Conservation (phyloP, 768 basidiomycete species). For the Naganishia onofrii region DNA sequence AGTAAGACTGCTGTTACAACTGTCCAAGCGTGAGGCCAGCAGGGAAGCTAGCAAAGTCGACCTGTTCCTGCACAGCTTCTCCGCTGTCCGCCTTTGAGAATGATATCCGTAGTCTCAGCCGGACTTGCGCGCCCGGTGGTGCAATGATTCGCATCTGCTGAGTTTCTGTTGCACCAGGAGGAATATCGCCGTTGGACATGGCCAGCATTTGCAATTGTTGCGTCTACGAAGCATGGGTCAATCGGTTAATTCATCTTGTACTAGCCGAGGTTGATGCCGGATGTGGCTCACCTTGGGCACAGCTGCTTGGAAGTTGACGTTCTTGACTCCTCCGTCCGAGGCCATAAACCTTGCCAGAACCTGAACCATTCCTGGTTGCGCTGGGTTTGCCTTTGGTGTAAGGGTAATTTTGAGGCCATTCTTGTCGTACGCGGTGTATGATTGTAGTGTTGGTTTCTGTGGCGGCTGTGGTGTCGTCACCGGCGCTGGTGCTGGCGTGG, state of each 20-base stretch:
- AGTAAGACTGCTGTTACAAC: neutral
- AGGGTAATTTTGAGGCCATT: slow-evolving; percentile 83
- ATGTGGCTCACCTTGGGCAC: slow-evolving; percentile 73
- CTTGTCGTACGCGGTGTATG: slow-evolving; percentile 88
- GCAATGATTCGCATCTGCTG: slow-evolving; percentile 93
- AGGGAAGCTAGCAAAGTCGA: slow-evolving; percentile 90
- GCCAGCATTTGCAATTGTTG: slow-evolving; percentile 97
- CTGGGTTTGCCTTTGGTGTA: slow-evolving; percentile 76
- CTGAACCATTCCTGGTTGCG: slow-evolving; percentile 83
- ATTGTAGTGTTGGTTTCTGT: slow-evolving; percentile 57
- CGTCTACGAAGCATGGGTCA: slow-evolving; percentile 59
- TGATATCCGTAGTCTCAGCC: slow-evolving; percentile 79
- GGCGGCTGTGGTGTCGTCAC: slow-evolving; percentile 11
- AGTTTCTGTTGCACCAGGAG: slow-evolving; percentile 76
- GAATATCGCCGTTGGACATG: slow-evolving; percentile 81
- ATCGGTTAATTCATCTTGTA: neutral
- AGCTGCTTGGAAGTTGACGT: slow-evolving; percentile 91
- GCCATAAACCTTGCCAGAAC: slow-evolving; percentile 84
- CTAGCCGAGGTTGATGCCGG: neutral
- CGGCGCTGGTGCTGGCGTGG: slow-evolving; percentile 15
- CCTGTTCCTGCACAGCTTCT: slow-evolving; percentile 77
- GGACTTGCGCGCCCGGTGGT: slow-evolving; percentile 74
- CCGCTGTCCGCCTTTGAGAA: slow-evolving; percentile 63
- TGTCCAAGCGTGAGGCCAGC: slow-evolving; percentile 50
- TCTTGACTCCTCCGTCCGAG: slow-evolving; percentile 58